These are phyloP conservation scores for Rhizopogon vinicolor DNA, from an alignment of 768 basidiomycete species.

Conservation along the genomic window DNA sequence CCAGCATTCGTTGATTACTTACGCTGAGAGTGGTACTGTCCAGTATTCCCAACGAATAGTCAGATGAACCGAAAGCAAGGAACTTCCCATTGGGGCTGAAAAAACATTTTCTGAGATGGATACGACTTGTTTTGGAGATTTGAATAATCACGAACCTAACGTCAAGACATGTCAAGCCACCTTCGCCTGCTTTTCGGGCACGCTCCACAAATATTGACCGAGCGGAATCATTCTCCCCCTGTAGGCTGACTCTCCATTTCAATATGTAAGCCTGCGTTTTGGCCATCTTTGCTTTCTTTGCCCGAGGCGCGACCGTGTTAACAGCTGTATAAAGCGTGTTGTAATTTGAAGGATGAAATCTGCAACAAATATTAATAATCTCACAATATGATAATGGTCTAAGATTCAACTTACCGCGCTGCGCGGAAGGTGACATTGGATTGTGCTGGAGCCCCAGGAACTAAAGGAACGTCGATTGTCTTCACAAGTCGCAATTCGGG, in stretches of 20 bases:
- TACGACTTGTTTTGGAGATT: slow-evolving; percentile 3
- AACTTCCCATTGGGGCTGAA: slow-evolving; percentile 74
- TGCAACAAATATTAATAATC: slow-evolving; percentile 23
- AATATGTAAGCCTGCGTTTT: slow-evolving; percentile 59
- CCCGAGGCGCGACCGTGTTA: slow-evolving; percentile 64
- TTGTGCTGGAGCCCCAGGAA: slow-evolving; percentile 39
- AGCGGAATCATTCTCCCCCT: slow-evolving; percentile 55
- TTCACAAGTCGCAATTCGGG: slow-evolving; percentile 38
- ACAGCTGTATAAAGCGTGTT: slow-evolving; percentile 63
- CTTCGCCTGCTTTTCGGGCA: slow-evolving; percentile 69
- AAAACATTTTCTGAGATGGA: slow-evolving; percentile 3
- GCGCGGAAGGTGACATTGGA: slow-evolving; percentile 55
- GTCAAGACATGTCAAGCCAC: slow-evolving; percentile 84
- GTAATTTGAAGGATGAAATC: slow-evolving; percentile 51
- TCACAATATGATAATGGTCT: not conserved
- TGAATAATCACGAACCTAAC: slow-evolving; percentile 54
- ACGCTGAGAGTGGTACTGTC: slow-evolving; percentile 79
- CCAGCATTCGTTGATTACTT: slow-evolving; percentile 18
- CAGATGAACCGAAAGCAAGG: slow-evolving; percentile 84
- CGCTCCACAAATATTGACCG: slow-evolving; percentile 56
- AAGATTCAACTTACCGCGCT: slow-evolving; percentile 38
- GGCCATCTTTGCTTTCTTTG: slow-evolving; percentile 45
- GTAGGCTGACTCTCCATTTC: slow-evolving; percentile 65
- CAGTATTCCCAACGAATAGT: slow-evolving; percentile 78
- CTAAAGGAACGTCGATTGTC: slow-evolving; percentile 50